These are phyloP conservation scores for Penicillium roqueforti DNA, from an alignment of 495 filamentous ascomycete genomes.

Conservation along the genomic window DNA sequence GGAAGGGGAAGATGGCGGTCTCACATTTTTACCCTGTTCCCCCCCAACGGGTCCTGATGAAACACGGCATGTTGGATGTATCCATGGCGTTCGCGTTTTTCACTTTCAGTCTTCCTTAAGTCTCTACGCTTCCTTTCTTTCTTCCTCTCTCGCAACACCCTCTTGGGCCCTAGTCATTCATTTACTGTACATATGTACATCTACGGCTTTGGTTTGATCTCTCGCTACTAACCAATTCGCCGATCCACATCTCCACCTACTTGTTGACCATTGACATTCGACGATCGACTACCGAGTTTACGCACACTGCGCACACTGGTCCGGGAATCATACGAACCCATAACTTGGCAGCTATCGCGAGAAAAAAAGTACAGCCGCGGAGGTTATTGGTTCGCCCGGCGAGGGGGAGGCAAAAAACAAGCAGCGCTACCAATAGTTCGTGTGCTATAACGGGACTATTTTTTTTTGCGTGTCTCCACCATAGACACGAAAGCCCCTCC, in stretches of 20 bases:
- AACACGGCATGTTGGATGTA: slow-evolving; percentile 12
- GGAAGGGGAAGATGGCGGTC: slow-evolving; percentile 18
- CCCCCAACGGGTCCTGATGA: slow-evolving; percentile 17
- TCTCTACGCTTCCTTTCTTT: not conserved
- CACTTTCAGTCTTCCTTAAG: not conserved
- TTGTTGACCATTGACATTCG: slow-evolving; percentile 3
- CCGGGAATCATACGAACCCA: slow-evolving; percentile 6
- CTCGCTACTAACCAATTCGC: not conserved
- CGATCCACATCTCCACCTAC: slow-evolving; percentile 10
- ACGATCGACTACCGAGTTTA: slow-evolving; percentile 12
- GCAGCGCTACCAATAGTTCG: not conserved
- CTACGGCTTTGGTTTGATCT: not conserved
- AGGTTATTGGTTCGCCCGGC: not conserved
- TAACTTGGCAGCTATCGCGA: slow-evolving; percentile 1
- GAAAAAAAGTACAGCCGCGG: not conserved
- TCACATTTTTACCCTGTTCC: slow-evolving; percentile 23
- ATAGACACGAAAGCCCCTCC: not conserved
- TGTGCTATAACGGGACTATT: not conserved
- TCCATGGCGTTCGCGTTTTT: not conserved
- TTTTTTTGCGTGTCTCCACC: slow-evolving; percentile 6
- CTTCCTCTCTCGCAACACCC: not conserved
- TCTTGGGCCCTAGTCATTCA: not conserved
- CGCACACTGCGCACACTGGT: slow-evolving; percentile 10
- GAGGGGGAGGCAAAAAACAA: slow-evolving; percentile 5
- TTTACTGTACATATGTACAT: not conserved